Evolutionary conservation across 2,329 filamentous ascomycete genomes (phyloP).

Genomic region (Neonectria neomacrospora): DNA sequence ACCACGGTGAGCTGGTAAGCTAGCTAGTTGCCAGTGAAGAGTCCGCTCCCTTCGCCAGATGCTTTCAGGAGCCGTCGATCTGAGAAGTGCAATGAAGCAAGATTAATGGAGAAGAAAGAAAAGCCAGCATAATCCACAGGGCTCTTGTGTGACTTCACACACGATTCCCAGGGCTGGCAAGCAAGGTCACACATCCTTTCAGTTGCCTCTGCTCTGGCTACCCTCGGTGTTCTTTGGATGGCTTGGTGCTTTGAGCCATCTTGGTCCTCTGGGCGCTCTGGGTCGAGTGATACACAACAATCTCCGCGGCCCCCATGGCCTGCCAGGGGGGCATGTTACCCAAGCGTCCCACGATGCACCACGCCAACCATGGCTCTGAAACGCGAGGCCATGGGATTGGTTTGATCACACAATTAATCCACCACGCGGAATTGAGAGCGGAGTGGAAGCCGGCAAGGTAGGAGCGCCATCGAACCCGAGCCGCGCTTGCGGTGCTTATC

Average conservation of each 20-base stretch:
- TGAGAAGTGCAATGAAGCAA: background rate
- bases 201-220: background rate
- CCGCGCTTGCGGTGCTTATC: conserved; percentile 19
- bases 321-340: conserved; percentile 31
- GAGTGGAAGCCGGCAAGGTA: conserved; percentile 4
- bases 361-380: conserved; percentile 38
- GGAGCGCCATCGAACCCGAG: conserved; percentile 1
- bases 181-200: background rate
- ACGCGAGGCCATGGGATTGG: conserved; percentile 30
- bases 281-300: conserved; percentile 34
- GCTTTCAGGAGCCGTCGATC: conserved; percentile 11
- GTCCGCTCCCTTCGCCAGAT: conserved; percentile 3
- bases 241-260: background rate
- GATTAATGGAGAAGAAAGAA: conserved; percentile 19
- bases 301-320: conserved; percentile 36
- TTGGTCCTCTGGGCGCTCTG: background rate
- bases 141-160: conserved; percentile 22
- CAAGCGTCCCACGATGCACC: conserved; percentile 31
- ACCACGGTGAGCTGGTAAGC: conserved; percentile 16
- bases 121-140: background rate
- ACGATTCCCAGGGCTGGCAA: conserved; percentile 1
- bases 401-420: conserved; percentile 32
- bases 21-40: background rate
- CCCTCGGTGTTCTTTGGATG: background rate
- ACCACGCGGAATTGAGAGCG: conserved; percentile 24